Evolutionary conservation across 805 yeast species (phyloP), one percentile per base, ranked within the genome.

Genomic region (Ogataea corticis): DNA sequence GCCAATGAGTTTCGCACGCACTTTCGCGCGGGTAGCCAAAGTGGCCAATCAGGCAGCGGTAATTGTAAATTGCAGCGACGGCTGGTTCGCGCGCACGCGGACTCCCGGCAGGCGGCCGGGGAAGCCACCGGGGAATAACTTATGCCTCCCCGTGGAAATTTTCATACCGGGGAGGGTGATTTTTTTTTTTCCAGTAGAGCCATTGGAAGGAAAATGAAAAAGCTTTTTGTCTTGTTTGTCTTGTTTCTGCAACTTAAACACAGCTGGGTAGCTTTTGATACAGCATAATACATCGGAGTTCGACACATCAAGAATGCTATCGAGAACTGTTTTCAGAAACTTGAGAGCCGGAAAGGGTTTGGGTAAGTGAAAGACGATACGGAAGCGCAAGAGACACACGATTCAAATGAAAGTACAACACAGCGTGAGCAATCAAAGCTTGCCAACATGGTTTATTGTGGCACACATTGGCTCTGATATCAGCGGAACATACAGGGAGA

Each of bases 281-380:
- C 31, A n/a, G 25, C 41, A 23, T 37, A 41, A 25, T 33, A 33
- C 37, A 21, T 32, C 28, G 25, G 13, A 37, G 17, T 27, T 28
- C 33, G 14, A 27, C 29, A 36, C 35, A 34, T 21, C 16, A 15
- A 48, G 38, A 42, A 64, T 63, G 67, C 54, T 64, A 45, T 56
- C 67, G 23, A 64, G 67, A 62, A 52, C 61, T 44, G 54, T 63
- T 25, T 37, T 56, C 33, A 63, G 62, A 56, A 59, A 54, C 54
- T 45, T 59, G 42, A 56, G 58, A 54, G 52, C 58, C 44, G 52
- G 52, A 47, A 46, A 56, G 38, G 65, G 62, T 42, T 45, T 59
- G 48, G 60, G 63, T 59, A 57, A 50, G 62, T 58, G 40, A 37
- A 27, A 32, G 14, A 4, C 5, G 13, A 9, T n/a, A 27, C 40